Conservation (phyloP, 257 asterid species). For the Rehmannia glutinosa region DNA sequence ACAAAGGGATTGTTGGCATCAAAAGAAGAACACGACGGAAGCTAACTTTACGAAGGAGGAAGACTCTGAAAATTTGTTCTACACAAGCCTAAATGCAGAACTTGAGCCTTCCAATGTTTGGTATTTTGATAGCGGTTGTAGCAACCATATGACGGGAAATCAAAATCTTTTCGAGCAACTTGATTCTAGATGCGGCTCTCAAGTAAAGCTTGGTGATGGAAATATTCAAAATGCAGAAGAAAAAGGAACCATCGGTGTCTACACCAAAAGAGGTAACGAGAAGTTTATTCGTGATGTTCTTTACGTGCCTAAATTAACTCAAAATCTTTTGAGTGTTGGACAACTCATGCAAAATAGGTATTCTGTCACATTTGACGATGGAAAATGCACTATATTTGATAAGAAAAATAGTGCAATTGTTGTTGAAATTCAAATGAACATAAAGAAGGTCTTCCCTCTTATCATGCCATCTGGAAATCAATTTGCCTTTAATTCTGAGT, state of each 20-base stretch:
- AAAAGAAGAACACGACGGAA: no score
- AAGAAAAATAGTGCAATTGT: neutral
- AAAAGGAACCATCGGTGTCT: neutral
- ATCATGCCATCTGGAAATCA: no score
- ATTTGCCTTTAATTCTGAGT: no score
- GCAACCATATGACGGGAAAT: neutral
- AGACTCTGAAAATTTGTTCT: neutral
- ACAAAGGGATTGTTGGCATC: no score
- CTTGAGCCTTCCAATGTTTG: neutral
- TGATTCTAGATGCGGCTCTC: neutral
- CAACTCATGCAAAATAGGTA: neutral
- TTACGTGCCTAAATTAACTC: neutral
- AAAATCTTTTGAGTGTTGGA: constrained; percentile 4
- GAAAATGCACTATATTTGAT: neutral
- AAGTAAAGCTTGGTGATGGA: constrained; percentile 4
- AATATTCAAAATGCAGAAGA: neutral
- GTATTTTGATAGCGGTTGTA: no score
- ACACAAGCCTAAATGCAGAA: neutral
- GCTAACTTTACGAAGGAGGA: no score
- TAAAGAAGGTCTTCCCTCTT: neutral
- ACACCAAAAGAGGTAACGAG: constrained; percentile 5
- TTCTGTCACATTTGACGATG: neutral
- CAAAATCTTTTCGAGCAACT: neutral
- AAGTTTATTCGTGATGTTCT: neutral
- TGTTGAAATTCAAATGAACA: neutral